phyloP scores from a whole-genome alignment of 495 filamentous ascomycete species.

The Penicillium cosmopolitanum region DNA sequence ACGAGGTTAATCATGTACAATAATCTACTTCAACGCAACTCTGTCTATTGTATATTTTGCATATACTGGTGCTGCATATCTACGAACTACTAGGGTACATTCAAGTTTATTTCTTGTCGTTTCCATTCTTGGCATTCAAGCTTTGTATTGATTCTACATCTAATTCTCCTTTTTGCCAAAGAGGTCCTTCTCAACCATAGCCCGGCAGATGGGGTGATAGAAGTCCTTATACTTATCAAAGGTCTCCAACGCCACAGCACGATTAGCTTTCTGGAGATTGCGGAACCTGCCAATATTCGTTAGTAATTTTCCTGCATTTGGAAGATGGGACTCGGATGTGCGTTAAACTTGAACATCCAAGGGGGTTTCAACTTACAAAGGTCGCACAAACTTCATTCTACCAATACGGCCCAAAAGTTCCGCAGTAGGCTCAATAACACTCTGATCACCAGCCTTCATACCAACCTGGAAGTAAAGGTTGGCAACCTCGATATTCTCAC shows the following conservation, averaged over 20 bases:
- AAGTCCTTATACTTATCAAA: slow-evolving; percentile 88
- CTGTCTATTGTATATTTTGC: slow-evolving; percentile 8
- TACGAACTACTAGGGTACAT: no score
- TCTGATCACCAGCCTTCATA: slow-evolving; percentile 69
- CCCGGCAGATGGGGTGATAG: slow-evolving; percentile 93
- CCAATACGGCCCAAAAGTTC: slow-evolving; percentile 80
- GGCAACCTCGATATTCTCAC: slow-evolving; percentile 83
- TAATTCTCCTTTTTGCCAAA: slow-evolving; percentile 46
- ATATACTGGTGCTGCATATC: background rate
- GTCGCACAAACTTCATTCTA: slow-evolving; percentile 95
- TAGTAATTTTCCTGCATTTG: background rate
- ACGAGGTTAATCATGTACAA: slow-evolving; percentile 25
- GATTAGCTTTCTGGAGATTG: slow-evolving; percentile 71
- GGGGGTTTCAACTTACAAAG: slow-evolving; percentile 54
- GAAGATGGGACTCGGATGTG: no score
- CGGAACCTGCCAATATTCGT: slow-evolving; percentile 56
- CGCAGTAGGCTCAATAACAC: slow-evolving; percentile 67
- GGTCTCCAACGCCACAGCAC: slow-evolving; percentile 73
- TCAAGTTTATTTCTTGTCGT: no score
- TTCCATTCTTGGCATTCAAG: background rate
- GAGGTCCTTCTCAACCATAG: slow-evolving; percentile 83
- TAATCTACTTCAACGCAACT: slow-evolving; percentile 17
- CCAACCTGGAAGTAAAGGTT: slow-evolving; percentile 77
- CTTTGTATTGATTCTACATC: slow-evolving; percentile 9
- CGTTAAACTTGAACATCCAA: no score